Evolutionary conservation across 2,329 filamentous ascomycete species (phyloP), one percentile per base, ranked within the genome.

Genomic region (Neofusicoccum umdonicola): DNA sequence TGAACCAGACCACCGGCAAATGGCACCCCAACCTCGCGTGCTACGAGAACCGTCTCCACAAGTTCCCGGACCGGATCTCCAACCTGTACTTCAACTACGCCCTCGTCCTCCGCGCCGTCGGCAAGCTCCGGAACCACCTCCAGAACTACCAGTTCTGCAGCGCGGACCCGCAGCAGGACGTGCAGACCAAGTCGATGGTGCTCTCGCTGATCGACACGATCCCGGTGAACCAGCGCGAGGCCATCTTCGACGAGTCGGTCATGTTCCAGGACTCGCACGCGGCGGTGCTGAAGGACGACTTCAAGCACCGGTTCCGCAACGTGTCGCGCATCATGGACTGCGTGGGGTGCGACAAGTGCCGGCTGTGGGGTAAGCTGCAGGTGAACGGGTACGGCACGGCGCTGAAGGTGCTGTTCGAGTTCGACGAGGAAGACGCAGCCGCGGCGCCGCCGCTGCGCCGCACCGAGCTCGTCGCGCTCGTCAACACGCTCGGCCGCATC

Each of bases 81-180:
- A 99, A 99, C 78, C 84, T 99, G 57, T 99, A 99, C 82, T 99
- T 99, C 83, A 98, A 99, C 85, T 99, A 97, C 74, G 95, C 95
- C 0, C 85, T 99, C n/a, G 84, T 99, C 45, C 90, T 94, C 31
- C 90, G 95, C 57, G 95, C 95, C 12, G 86, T 98, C 45, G 90
- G 92, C 62, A 99, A 99, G 79, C 85, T 98, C 8, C 91, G 90
- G 12, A 90, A 91, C 27, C 89, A 93, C 70, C 84, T 98, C 9
- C 83, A 89, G 68, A 83, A 86, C 67, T 98, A 98, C 80, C 95
- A 91, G 0, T 99, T 97, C 78, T 99, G 95, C 78, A 90, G 90
- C 4, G 93, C 92, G 67, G 95, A 99, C 72, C 83, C 87, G 0
- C 83, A 83, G 2, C 91, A 97, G 75, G 93, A 99, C 72, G 80